phyloP scores from a whole-genome alignment of 129 eudicot genomes.

The Heracleum sosnowskyi region DNA sequence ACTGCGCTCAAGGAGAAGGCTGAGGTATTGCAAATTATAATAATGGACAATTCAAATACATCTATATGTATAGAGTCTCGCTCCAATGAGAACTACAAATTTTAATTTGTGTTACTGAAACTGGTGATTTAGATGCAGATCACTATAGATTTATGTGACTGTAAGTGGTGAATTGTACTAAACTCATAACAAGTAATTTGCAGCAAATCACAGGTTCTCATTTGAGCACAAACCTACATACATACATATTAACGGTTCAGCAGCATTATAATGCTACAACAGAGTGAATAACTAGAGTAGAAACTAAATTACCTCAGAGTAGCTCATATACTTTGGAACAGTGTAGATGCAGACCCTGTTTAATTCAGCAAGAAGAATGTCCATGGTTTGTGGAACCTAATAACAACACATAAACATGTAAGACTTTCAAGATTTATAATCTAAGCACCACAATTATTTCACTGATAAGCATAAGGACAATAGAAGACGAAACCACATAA shows the following conservation, averaged over 20 bases:
- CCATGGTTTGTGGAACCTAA: slow-evolving; percentile 79
- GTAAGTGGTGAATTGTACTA: background rate
- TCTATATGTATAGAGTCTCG: background rate
- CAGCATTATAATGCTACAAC: background rate
- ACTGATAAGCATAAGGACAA: background rate
- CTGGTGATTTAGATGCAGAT: background rate
- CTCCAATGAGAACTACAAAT: background rate
- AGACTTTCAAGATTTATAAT: background rate
- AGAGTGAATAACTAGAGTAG: background rate
- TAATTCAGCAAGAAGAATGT: slow-evolving; percentile 72
- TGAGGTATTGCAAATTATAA: background rate
- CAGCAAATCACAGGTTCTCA: background rate
- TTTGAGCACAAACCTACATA: background rate
- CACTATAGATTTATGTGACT: too few relatives aligned
- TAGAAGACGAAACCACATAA: background rate
- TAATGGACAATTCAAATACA: background rate
- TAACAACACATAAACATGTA: background rate
- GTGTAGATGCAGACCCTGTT: slow-evolving; percentile 77
- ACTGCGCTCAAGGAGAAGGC: background rate
- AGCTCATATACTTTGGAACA: slow-evolving; percentile 75
- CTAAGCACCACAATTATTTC: background rate
- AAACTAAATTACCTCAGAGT: slow-evolving; percentile 56
- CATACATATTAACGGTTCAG: background rate
- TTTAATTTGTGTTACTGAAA: background rate
- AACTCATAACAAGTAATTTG: background rate